A percentile compares a stretch with the other conserved stretches of the same genome.
Evolutionary conservation across 257 asterid species (phyloP).

Genomic region (Rauvolfia tetraphylla): DNA sequence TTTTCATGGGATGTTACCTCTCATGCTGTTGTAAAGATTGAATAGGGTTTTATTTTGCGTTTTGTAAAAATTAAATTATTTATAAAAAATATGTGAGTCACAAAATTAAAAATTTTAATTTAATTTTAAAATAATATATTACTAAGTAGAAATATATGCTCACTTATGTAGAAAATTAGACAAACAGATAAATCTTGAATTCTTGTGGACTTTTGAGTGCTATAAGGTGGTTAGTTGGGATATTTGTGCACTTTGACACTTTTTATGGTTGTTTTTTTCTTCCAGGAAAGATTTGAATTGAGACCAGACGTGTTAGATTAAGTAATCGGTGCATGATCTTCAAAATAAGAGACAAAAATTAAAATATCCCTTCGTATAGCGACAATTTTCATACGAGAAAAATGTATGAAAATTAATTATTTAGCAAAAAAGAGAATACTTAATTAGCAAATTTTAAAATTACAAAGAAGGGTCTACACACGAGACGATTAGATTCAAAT

Average conservation of each 20-base stretch:
- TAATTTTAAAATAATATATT: too few species aligned
- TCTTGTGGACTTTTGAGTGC: not conserved
- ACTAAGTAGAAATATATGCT: not conserved
- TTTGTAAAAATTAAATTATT: too few species aligned
- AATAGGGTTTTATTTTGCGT: too few species aligned
- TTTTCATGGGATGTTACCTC: not conserved
- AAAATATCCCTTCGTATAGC: too few species aligned
- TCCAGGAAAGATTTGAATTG: not conserved
- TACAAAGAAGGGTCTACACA: too few species aligned
- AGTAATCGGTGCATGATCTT: not conserved
- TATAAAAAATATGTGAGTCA: too few species aligned
- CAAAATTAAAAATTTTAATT: too few species aligned
- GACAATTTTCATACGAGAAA: too few species aligned
- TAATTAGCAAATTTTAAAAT: too few species aligned
- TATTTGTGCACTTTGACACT: not conserved
- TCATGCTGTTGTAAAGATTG: not conserved
- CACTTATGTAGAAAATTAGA: not conserved
- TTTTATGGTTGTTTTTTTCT: not conserved
- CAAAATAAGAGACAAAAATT: not conserved
- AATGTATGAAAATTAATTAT: too few species aligned
- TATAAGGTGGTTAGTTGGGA: not conserved
- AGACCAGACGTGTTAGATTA: not conserved
- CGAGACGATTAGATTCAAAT: too few species aligned
- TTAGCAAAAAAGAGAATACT: too few species aligned
- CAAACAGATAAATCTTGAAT: not conserved